Evolutionary conservation across 2,329 filamentous ascomycete genomes (phyloP).

Genomic region (Tolypocladium nubicola): DNA sequence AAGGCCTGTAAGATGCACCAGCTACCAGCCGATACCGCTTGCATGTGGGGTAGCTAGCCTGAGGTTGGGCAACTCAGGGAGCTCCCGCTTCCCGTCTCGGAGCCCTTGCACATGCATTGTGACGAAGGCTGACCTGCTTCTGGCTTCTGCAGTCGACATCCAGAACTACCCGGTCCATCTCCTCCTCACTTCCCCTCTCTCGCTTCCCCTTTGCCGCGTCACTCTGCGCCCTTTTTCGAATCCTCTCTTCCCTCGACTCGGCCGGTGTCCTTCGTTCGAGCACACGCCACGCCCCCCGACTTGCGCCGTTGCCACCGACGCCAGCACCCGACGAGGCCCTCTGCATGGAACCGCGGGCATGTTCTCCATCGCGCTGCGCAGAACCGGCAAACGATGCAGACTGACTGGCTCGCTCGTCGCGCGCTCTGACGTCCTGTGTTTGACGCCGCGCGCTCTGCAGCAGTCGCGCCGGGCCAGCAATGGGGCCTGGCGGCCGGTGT

Average conservation of each 20-base stretch:
- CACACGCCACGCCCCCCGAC: background rate
- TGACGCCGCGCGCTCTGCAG: constrained; percentile 1
- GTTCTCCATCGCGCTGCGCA: constrained; percentile 34
- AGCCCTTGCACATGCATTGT: constrained; percentile 5
- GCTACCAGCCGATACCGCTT: background rate
- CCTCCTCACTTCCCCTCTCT: background rate
- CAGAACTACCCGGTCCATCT: background rate
- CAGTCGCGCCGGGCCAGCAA: constrained; percentile 12
- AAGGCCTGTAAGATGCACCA: background rate
- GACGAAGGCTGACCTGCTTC: background rate
- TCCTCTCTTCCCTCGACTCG: background rate
- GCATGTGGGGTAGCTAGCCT: constrained; percentile 4
- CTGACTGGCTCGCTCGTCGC: constrained; percentile 12
- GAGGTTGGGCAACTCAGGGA: constrained; percentile 1
- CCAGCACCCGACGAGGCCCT: background rate
- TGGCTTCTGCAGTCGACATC: background rate
- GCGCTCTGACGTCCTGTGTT: background rate
- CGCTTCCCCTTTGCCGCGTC: background rate
- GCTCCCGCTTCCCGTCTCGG: background rate
- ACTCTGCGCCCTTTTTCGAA: background rate
- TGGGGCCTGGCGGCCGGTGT: constrained; percentile 50
- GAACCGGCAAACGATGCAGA: constrained; percentile 30
- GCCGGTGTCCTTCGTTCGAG: background rate
- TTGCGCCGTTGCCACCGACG: background rate
- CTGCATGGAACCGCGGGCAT: constrained; percentile 31